phyloP scores from a whole-genome alignment of 1,284 basidiomycete species.

The Papiliotrema nemorosa region DNA sequence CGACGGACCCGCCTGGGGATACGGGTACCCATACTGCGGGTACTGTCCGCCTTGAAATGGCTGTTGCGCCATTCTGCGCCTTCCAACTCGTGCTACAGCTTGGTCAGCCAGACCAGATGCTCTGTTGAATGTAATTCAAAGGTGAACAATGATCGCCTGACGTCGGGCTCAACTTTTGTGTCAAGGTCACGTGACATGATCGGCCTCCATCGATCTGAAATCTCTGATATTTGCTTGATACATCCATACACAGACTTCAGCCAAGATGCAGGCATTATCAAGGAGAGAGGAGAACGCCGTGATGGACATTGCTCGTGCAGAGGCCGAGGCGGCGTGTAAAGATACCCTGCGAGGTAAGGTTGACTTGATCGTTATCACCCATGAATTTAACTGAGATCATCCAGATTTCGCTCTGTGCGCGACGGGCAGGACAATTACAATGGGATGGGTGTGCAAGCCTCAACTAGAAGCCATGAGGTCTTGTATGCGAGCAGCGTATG shows the following conservation, averaged over 20 bases:
- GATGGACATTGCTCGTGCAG: slow-evolving; percentile 72
- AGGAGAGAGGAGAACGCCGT: slow-evolving; percentile 83
- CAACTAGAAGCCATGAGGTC: slow-evolving; percentile 68
- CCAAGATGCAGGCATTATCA: slow-evolving; percentile 73
- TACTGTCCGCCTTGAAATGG: no score
- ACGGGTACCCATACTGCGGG: neutral
- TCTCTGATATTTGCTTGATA: no score
- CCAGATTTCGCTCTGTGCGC: slow-evolving; percentile 81
- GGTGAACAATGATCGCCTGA: no score
- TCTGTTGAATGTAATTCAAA: no score
- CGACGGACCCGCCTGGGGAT: neutral
- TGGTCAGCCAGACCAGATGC: neutral
- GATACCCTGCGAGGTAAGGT: slow-evolving; percentile 64
- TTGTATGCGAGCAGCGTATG: slow-evolving; percentile 78
- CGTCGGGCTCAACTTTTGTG: no score
- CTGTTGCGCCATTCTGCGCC: no score
- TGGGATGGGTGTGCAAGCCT: slow-evolving; percentile 74
- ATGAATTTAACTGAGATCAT: slow-evolving; percentile 1
- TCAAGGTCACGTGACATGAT: no score
- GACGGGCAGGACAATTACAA: slow-evolving; percentile 71
- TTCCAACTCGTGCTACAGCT: neutral
- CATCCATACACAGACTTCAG: neutral
- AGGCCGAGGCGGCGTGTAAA: slow-evolving; percentile 75
- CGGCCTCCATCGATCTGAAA: no score
- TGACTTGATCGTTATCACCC: neutral